Evolutionary conservation across 2,329 filamentous ascomycete genomes (phyloP), one percentile per base, ranked within the genome.

Genomic region (Cryphonectria radicalis): DNA sequence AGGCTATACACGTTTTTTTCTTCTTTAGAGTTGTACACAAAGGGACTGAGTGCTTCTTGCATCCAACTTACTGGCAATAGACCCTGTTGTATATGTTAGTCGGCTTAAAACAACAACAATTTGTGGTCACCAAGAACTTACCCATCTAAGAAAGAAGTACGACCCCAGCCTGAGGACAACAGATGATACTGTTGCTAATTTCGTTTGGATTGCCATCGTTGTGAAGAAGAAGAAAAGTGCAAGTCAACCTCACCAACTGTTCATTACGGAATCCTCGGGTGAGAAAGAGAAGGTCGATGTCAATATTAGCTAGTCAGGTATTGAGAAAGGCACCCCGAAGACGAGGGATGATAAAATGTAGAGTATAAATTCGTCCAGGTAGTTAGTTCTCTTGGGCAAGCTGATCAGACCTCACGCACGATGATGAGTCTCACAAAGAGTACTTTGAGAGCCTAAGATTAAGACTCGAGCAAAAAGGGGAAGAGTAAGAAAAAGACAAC

Each of bases 71-170:
- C 82, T 71, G 81, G 82, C 59, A 79, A 71, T 7, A 82, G 76
- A 63, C 79, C 80, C 81, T 79, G 53, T 59, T 66, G 62, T 22
- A 59, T 25, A 13, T 35, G 60, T 72, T 72, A 72, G 70, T 46
- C n/a, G 10, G 53, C 42, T 46, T 46, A 3, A 3, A 28, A 22
- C 4, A 40, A 40, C 14, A 37, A 37, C 17, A 3, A 42, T 4
- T 22, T 7, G 17, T 7, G 17, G 37, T 19, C 13, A 22, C 1
- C 22, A 1, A 40, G 3, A 25, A 78, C 84, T 76, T 81, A 90
- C 88, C 88, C 89, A 90, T 83, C 90, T 82, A 67, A 92, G 78
- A 77, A 91, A 91, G 70, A 90, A 78, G 77, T 87, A 90, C 22
- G 86, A 82, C 43, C 81, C 77, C 5, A 84, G 67, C 70, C 88